These are phyloP conservation scores for Auxenochlorella pyrenoidosa DNA, from an alignment of 139 green algal genomes.

Conservation along the genomic window DNA sequence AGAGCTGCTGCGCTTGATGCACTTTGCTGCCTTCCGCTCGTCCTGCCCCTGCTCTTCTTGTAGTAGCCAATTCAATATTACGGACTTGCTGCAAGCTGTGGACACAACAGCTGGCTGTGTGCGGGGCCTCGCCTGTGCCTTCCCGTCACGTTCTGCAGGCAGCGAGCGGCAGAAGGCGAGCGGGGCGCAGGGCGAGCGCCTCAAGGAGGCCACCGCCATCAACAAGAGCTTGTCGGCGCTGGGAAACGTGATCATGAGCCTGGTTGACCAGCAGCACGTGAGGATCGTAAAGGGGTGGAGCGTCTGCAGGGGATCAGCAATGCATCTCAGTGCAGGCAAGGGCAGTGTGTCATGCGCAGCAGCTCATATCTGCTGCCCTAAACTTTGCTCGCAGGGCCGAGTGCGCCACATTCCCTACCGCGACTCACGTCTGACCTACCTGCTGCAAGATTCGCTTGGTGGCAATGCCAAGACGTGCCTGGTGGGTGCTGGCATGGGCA, in stretches of 20 bases:
- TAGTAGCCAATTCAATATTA: neutral
- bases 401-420: conserved; percentile 92
- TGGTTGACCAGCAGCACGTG: conserved; percentile 78
- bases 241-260: conserved; percentile 91
- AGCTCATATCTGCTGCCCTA: no score
- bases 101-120: no score
- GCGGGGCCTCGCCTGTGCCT: no score
- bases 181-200: conserved; percentile 82
- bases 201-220: conserved; percentile 95
- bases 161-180: conserved; percentile 87
- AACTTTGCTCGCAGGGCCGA: conserved; percentile 8
- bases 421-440: conserved; percentile 96
- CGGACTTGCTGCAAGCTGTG: no score
- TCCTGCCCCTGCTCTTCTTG: neutral
- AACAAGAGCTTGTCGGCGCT: conserved; percentile 89
- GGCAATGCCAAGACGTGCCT: conserved; percentile 91
- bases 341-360: no score
- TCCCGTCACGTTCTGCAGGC: conserved; percentile 57
- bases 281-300: neutral
- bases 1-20: neutral
- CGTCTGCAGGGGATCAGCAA: no score
- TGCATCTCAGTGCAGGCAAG: no score
- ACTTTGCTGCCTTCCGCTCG: neutral
- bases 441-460: conserved; percentile 95
- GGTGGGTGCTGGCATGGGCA: neutral